Evolutionary conservation across 1,284 basidiomycete species (phyloP), one percentile per base, ranked within the genome.

Genomic region (Macrocybe sp.): DNA sequence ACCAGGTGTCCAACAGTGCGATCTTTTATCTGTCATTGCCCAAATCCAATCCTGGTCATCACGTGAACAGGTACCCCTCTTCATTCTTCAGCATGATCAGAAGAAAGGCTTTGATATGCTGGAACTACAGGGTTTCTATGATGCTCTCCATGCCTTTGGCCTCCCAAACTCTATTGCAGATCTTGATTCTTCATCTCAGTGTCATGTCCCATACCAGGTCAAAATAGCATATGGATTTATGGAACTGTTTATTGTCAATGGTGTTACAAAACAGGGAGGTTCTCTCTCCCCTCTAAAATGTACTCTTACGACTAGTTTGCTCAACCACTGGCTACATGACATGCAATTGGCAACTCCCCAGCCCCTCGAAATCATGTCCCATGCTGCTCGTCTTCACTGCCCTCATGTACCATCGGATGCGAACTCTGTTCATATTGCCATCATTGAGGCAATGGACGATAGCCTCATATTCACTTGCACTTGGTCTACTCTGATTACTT

Each of bases 101-200:
- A 62, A 51, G 55, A 65, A 65, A 42, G 61, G 63, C 0, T 66
- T 65, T 45, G 66, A 70, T 46, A 50, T 55, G 4, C 53, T 70
- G 0, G 37, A 49, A 8, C 62, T 64, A 0, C 29, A 59, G 36
- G 66, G 66, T 0, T 64, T 66, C 45, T 63, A 66, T 39, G 65
- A 70, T 45, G 64, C 65, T 1, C 35, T 67, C n/a, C n/a, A n/a
- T n/a, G n/a, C n/a, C n/a, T n/a, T n/a, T n/a, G n/a, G n/a, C 34
- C 34, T 36, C n/a, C 8, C 34, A 36, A 8, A 8, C 34, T 8
- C 34, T n/a, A 36, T 36, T n/a, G 34, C 34, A 8, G 34, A 36
- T n/a, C 34, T 36, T n/a, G 34, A 36, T n/a, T 8, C 9, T 8
- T 36, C 34, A 36, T 36, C 34, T 8, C 34, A 36, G n/a, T n/a